Conservation (phyloP, 169 alveolate genomes). For the Cystoisospora suis region DNA sequence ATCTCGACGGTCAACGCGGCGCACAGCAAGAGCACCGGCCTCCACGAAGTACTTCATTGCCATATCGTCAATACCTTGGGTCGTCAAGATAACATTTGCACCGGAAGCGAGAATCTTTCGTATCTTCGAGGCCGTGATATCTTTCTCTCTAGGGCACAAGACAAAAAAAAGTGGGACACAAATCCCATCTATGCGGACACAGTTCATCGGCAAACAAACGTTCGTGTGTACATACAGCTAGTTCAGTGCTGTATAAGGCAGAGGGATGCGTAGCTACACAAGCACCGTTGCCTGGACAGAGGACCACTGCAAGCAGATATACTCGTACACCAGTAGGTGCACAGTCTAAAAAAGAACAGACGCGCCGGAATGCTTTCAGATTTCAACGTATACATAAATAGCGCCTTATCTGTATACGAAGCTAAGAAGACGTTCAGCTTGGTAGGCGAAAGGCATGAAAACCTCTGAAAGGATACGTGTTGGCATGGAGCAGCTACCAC, state of each 20-base stretch:
- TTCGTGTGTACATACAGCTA: not conserved
- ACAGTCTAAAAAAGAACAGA: not conserved
- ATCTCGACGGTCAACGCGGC: constrained; percentile 96
- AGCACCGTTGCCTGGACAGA: not conserved
- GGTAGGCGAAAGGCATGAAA: too few species aligned
- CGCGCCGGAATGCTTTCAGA: not conserved
- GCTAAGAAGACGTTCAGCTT: too few species aligned
- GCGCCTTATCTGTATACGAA: not conserved
- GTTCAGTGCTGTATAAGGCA: not conserved
- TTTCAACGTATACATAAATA: not conserved
- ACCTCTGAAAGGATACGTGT: too few species aligned
- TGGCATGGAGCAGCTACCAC: too few species aligned
- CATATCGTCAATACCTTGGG: constrained; percentile 98
- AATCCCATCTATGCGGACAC: too few species aligned
- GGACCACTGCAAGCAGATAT: not conserved
- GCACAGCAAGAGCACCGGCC: constrained; percentile 95
- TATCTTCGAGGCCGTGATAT: constrained; percentile 95
- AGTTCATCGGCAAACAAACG: not conserved
- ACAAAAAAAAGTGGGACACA: too few species aligned
- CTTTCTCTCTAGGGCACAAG: constrained; percentile 98
- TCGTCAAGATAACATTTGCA: constrained; percentile 97
- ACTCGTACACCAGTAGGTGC: not conserved
- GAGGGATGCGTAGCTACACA: not conserved
- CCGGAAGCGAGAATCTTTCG: constrained; percentile 95
- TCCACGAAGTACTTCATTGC: constrained; percentile 98